phyloP scores from a whole-genome alignment of 352 stramenopile genomes.

The Pythium graminicola region DNA sequence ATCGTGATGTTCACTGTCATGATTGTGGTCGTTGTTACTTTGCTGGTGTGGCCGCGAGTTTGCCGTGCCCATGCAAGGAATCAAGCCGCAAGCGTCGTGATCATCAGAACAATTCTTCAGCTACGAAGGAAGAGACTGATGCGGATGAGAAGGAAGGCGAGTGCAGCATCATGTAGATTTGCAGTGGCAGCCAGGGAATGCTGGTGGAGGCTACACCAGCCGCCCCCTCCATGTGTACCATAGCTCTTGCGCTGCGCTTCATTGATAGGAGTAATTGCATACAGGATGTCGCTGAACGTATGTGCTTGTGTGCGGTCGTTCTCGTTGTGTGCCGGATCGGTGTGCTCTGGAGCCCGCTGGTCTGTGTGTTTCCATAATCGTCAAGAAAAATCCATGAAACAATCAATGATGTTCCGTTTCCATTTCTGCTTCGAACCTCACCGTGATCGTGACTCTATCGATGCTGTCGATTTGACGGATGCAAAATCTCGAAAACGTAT shows the following conservation, averaged over 20 bases:
- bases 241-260: not conserved
- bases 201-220: not conserved
- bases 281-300: not conserved
- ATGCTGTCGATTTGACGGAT: no score
- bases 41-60: slow-evolving; percentile 62
- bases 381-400: no score
- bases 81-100: slow-evolving; percentile 42
- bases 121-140: slow-evolving; percentile 17
- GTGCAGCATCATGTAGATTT: slow-evolving; percentile 83
- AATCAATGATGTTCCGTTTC: no score
- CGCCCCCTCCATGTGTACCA: slow-evolving; percentile 5
- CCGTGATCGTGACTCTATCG: no score
- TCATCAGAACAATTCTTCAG: not conserved
- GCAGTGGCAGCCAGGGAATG: no score
- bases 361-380: no score
- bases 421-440: no score
- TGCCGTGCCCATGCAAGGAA: slow-evolving; percentile 77
- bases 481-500: no score
- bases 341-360: no score
- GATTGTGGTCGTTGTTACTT: slow-evolving; percentile 84
- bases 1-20: slow-evolving; percentile 80
- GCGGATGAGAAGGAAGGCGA: slow-evolving; percentile 66
- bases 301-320: not conserved
- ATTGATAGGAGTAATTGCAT: slow-evolving; percentile 1
- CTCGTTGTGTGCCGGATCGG: not conserved